phyloP scores from a whole-genome alignment of 306 rosid species.

The Quercus robur region DNA sequence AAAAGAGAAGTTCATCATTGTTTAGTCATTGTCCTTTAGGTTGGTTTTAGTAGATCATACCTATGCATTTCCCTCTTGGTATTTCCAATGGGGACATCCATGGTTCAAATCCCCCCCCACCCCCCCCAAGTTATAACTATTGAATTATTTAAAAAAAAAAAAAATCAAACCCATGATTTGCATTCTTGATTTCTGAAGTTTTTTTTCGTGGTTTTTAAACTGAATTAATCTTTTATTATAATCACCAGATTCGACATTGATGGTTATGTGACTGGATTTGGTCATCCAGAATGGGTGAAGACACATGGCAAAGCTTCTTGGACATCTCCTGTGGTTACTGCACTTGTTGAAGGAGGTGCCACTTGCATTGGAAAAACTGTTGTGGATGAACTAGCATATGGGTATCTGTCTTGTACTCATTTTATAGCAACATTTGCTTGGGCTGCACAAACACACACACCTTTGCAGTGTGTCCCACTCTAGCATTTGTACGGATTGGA shows the following conservation, averaged over 20 bases:
- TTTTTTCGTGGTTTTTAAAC: not conserved
- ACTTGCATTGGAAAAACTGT: constrained; percentile 80
- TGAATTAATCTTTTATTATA: constrained; percentile 9
- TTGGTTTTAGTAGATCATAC: not conserved
- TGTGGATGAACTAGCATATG: constrained; percentile 61
- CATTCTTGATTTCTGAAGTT: not conserved
- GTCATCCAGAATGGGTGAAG: constrained; percentile 91
- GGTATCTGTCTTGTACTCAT: constrained; percentile 42
- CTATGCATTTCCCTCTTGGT: not conserved
- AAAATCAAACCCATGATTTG: not conserved
- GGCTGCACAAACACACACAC: not conserved
- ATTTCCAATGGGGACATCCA: too few species aligned
- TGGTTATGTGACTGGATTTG: constrained; percentile 79
- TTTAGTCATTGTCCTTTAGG: not conserved
- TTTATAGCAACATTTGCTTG: not conserved
- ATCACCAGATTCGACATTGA: constrained; percentile 72
- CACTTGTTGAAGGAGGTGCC: constrained; percentile 90
- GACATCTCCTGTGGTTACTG: constrained; percentile 60
- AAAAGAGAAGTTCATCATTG: not conserved
- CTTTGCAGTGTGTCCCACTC: not conserved
- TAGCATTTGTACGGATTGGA: not conserved
- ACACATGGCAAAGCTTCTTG: constrained; percentile 77
- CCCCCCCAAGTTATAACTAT: too few species aligned
- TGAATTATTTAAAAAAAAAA: too few species aligned
- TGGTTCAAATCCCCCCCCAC: too few species aligned